phyloP scores from a whole-genome alignment of 352 stramenopile genomes.

The Halophytophthora batemanensis region DNA sequence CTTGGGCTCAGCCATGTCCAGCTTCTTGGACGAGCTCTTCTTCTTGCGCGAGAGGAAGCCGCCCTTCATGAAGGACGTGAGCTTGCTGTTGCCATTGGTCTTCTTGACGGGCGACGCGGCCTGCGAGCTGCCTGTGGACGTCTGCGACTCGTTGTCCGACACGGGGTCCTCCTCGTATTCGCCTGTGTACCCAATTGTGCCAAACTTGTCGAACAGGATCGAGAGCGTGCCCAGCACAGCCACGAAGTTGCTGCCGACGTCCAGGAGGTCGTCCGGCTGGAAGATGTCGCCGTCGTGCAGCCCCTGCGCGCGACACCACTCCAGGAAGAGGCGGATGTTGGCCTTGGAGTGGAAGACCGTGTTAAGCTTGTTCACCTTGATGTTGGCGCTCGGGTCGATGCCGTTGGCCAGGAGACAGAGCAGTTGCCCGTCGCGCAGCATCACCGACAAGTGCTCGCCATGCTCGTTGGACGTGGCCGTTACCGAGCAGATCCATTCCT shows the following conservation, averaged over 20 bases:
- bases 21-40: constrained; percentile 34
- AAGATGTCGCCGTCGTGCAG: constrained; percentile 76
- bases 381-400: constrained; percentile 64
- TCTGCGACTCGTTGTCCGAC: constrained; percentile 67
- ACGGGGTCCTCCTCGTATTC: constrained; percentile 65
- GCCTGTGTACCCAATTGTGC: constrained; percentile 47
- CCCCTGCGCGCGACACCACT: constrained; percentile 74
- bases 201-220: constrained; percentile 82
- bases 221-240: constrained; percentile 76
- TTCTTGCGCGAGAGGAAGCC: constrained; percentile 77
- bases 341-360: constrained; percentile 87
- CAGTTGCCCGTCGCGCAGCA: constrained; percentile 83
- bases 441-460: constrained; percentile 74
- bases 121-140: constrained; percentile 57
- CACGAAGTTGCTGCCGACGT: constrained; percentile 56
- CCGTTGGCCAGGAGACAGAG: constrained; percentile 84
- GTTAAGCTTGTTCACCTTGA: constrained; percentile 88
- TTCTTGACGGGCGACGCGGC: constrained; percentile 62
- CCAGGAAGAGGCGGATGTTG: constrained; percentile 80
- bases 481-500: constrained; percentile 83
- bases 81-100: constrained; percentile 60
- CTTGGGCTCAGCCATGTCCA: constrained; percentile 16
- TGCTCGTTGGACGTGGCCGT: constrained; percentile 65
- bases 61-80: constrained; percentile 78
- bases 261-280: constrained; percentile 72